Percentiles rank a stretch among this genome's conserved stretches.
Evolutionary conservation across 768 basidiomycete genomes (phyloP).

Genomic region (Mycena crocata): DNA sequence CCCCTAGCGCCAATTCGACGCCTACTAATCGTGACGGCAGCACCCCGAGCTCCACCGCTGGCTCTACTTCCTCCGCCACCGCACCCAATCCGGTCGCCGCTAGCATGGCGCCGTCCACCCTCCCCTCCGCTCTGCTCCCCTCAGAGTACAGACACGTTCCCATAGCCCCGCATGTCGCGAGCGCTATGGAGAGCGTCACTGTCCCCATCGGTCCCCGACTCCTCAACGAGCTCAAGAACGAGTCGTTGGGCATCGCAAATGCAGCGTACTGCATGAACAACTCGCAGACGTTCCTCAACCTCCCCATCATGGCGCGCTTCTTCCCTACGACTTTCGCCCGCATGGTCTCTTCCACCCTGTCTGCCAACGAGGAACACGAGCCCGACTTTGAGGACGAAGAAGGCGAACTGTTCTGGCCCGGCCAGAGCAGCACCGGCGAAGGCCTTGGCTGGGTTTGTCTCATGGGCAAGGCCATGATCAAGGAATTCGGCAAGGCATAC

Average conservation of each 20-base stretch:
- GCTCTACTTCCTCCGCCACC: constrained; percentile 46
- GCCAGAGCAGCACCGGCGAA: constrained; percentile 76
- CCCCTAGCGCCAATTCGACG: constrained; percentile 81
- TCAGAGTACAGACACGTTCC: constrained; percentile 49
- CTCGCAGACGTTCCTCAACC: constrained; percentile 67
- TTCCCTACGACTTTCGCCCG: constrained; percentile 84
- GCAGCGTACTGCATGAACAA: constrained; percentile 60
- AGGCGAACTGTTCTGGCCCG: constrained; percentile 89
- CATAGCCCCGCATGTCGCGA: constrained; percentile 56
- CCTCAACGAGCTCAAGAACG: constrained; percentile 56
- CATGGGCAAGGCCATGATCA: constrained; percentile 89
- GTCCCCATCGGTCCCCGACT: constrained; percentile 57
- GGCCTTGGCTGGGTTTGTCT: constrained; percentile 90
- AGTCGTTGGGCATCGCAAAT: constrained; percentile 51
- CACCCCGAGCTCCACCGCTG: constrained; percentile 58
- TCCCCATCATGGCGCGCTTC: constrained; percentile 74
- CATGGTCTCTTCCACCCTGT: constrained; percentile 73
- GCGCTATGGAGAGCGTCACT: constrained; percentile 56
- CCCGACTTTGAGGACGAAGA: constrained; percentile 89
- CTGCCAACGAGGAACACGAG: constrained; percentile 77
- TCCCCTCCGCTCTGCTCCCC: constrained; percentile 54
- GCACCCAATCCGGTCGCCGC: constrained; percentile 46
- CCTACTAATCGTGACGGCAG: constrained; percentile 71
- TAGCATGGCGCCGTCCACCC: constrained; percentile 45
- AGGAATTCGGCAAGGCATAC: constrained; percentile 80